Percentiles rank a stretch among this genome's conserved stretches.
Conservation (phyloP, 371 early-diverging fungal genomes). For the Rhizomucor miehei region DNA sequence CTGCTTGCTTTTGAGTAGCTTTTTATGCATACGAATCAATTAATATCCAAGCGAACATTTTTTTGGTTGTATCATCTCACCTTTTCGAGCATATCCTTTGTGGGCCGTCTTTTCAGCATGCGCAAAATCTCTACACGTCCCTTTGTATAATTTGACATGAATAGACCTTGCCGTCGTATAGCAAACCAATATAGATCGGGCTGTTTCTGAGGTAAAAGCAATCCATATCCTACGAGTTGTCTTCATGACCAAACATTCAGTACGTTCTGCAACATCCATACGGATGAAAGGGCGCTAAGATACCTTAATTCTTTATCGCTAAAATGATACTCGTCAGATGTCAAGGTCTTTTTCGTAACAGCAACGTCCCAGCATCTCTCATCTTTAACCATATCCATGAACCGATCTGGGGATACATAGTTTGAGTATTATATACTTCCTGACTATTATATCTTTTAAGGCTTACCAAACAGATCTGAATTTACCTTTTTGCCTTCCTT, state of each 20-base stretch:
- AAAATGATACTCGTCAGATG: conserved; percentile 6
- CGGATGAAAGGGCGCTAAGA: not conserved
- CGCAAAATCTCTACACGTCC: conserved; percentile 23
- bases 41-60: not conserved
- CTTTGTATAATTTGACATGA: conserved; percentile 19
- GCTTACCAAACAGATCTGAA: conserved; percentile 15
- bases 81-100: conserved; percentile 26
- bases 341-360: conserved; percentile 3
- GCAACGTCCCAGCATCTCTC: conserved; percentile 9
- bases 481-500: conserved; percentile 52
- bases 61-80: not conserved
- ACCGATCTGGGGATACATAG: conserved; percentile 10
- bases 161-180: conserved; percentile 20
- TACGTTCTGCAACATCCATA: not conserved
- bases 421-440: not conserved
- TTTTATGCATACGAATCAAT: not conserved
- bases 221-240: conserved; percentile 13
- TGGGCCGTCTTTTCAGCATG: conserved; percentile 21
- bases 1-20: conserved; percentile 17
- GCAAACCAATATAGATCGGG: conserved; percentile 22
- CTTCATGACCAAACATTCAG: not conserved
- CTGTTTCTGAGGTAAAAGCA: conserved; percentile 18
- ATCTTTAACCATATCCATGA: conserved; percentile 10
- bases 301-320: conserved; percentile 12
- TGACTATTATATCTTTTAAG: not conserved